Conservation (phyloP, 2,329 filamentous ascomycete species). For the Talaromyces sp. region DNA sequence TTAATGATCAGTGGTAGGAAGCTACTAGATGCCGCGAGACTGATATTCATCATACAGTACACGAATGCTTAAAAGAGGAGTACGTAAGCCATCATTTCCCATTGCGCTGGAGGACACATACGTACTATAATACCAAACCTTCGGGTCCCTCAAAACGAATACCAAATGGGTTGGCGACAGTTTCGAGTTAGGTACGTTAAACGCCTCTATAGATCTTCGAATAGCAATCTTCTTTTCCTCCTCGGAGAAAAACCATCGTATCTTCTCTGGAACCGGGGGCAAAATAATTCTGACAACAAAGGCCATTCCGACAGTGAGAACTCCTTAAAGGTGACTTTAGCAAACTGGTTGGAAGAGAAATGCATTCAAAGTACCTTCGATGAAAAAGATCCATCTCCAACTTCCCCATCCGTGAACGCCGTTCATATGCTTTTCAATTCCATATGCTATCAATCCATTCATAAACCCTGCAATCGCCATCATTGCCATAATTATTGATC, state of each 20-base stretch:
- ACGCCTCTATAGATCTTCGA: background rate
- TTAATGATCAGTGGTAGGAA: background rate
- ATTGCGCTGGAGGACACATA: background rate
- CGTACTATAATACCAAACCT: slow-evolving; percentile 2
- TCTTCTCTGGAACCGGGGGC: background rate
- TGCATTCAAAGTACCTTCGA: slow-evolving; percentile 13
- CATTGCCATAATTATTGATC: slow-evolving; percentile 16
- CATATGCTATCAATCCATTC: slow-evolving; percentile 17
- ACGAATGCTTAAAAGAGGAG: background rate
- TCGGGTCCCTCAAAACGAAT: background rate
- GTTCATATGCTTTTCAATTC: slow-evolving; percentile 11
- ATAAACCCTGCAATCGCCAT: slow-evolving; percentile 16
- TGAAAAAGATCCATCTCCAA: slow-evolving; percentile 18
- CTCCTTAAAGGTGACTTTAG: background rate
- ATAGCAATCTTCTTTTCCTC: background rate
- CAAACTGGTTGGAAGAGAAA: background rate
- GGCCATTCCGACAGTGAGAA: background rate
- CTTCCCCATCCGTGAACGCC: slow-evolving; percentile 2
- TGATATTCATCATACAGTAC: slow-evolving; percentile 1
- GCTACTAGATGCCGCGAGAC: background rate
- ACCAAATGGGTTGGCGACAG: background rate
- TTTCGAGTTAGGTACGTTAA: background rate
- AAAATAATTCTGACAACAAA: background rate
- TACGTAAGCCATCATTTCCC: background rate
- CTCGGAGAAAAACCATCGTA: background rate